Evolutionary conservation across 306 rosid genomes (phyloP).

Genomic region (Vigna reflexopilosa): DNA sequence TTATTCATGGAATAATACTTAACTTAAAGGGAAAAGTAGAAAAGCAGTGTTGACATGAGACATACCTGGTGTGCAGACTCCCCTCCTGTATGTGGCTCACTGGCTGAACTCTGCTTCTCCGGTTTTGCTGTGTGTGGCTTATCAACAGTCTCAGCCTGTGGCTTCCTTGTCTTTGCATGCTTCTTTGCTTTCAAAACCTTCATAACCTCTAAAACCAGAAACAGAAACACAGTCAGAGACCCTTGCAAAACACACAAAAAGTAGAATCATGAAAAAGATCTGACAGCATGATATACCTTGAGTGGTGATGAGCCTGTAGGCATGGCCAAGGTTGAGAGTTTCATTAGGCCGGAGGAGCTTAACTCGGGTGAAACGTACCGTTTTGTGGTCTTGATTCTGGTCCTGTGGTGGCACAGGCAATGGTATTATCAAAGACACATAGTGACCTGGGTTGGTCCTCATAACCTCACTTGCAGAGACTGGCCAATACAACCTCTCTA

Average conservation of each 20-base stretch:
- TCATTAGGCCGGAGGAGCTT: conserved; percentile 92
- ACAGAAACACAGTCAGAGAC: background rate
- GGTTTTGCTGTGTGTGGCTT: conserved; percentile 25
- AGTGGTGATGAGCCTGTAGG: conserved; percentile 86
- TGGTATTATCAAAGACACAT: conserved; percentile 92
- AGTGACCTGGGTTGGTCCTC: conserved; percentile 88
- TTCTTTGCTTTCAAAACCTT: conserved; percentile 91
- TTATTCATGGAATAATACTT: conserved; percentile 21
- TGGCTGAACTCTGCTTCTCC: conserved; percentile 45
- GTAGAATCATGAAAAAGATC: conserved; percentile 24
- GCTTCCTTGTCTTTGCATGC: conserved; percentile 74
- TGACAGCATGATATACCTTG: conserved; percentile 61
- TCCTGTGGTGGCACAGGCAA: conserved; percentile 62
- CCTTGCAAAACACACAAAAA: background rate
- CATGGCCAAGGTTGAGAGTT: conserved; percentile 96
- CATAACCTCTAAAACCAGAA: conserved; percentile 73
- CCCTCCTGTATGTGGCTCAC: conserved; percentile 50
- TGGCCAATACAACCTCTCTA: conserved; percentile 85
- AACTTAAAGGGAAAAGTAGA: conserved; percentile 24
- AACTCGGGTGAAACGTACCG: conserved; percentile 85
- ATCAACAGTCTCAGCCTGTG: conserved; percentile 53
- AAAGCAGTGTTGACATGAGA: conserved; percentile 30
- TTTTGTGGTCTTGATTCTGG: conserved; percentile 52
- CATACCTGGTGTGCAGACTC: conserved; percentile 60
- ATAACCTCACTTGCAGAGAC: conserved; percentile 83